Evolutionary conservation across 768 basidiomycete genomes (phyloP).

Genomic region (Kockovaella imperatae): DNA sequence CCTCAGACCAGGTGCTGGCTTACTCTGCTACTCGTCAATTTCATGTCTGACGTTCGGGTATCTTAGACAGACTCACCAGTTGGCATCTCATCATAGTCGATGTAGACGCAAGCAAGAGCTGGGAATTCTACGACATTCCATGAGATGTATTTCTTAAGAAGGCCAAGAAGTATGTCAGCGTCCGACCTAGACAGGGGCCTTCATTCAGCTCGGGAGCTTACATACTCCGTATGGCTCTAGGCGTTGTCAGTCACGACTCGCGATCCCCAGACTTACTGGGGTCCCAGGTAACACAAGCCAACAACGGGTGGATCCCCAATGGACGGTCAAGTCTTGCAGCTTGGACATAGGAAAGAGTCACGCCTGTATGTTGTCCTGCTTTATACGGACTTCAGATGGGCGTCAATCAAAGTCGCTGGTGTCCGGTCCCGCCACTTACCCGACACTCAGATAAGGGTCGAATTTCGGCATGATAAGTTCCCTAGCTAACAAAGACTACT

Average conservation of each 20-base stretch:
- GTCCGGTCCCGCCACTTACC: too few relatives aligned
- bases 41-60: too few relatives aligned
- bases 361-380: conserved; percentile 23
- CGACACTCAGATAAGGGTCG: too few relatives aligned
- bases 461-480: too few relatives aligned
- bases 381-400: conserved; percentile 28
- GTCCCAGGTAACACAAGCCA: conserved; percentile 36
- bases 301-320: conserved; percentile 30
- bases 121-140: conserved; percentile 30
- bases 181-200: too few relatives aligned
- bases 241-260: background rate
- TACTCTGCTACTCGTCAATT: too few relatives aligned
- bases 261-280: conserved; percentile 22
- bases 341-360: conserved; percentile 28
- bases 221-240: conserved; percentile 10
- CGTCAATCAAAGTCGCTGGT: too few relatives aligned
- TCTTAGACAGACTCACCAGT: conserved; percentile 26
- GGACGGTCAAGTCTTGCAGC: conserved; percentile 20
- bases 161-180: too few relatives aligned
- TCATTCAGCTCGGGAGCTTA: too few relatives aligned
- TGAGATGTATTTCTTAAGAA: conserved; percentile 25
- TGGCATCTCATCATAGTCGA: conserved; percentile 24
- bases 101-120: conserved; percentile 22
- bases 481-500: too few relatives aligned
- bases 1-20: too few relatives aligned